These are phyloP conservation scores for Hyaloscypha variabilis DNA, from an alignment of 495 filamentous ascomycete species.

Conservation along the genomic window DNA sequence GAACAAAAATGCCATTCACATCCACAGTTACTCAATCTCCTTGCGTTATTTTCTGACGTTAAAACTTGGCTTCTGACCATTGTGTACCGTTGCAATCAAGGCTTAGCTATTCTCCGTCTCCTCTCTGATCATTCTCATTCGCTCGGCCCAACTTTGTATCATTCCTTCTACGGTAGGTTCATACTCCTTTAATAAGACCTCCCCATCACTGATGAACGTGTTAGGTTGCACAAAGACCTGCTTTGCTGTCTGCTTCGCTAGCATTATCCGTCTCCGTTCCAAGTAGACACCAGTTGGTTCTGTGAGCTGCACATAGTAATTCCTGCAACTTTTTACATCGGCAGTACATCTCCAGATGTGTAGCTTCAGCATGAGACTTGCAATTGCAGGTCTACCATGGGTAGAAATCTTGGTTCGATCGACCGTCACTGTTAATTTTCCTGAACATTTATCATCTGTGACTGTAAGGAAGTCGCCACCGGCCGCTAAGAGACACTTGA, in stretches of 20 bases:
- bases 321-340: slow-evolving; percentile 32
- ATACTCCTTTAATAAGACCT: slow-evolving; percentile 46
- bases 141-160: slow-evolving; percentile 48
- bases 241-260: slow-evolving; percentile 33
- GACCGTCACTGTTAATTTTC: slow-evolving; percentile 37
- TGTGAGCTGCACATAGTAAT: slow-evolving; percentile 32
- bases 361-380: slow-evolving; percentile 42
- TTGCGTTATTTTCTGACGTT: too few species aligned
- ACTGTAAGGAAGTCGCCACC: slow-evolving; percentile 36
- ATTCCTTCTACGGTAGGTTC: slow-evolving; percentile 40
- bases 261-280: slow-evolving; percentile 41
- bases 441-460: slow-evolving; percentile 18
- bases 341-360: slow-evolving; percentile 53
- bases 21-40: too few species aligned
- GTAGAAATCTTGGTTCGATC: slow-evolving; percentile 40
- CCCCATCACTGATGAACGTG: slow-evolving; percentile 41
- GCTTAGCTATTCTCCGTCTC: slow-evolving; percentile 4
- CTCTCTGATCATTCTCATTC: slow-evolving; percentile 18
- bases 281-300: slow-evolving; percentile 40
- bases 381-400: slow-evolving; percentile 46
- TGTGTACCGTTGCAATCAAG: neutral
- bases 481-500: slow-evolving; percentile 37
- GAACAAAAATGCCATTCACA: too few species aligned
- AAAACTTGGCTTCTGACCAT: neutral
- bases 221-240: slow-evolving; percentile 48